Evolutionary conservation across 73 alveolate genomes (phyloP), one percentile per base, ranked within the genome.

Genomic region (Durusdinium trenchii): DNA sequence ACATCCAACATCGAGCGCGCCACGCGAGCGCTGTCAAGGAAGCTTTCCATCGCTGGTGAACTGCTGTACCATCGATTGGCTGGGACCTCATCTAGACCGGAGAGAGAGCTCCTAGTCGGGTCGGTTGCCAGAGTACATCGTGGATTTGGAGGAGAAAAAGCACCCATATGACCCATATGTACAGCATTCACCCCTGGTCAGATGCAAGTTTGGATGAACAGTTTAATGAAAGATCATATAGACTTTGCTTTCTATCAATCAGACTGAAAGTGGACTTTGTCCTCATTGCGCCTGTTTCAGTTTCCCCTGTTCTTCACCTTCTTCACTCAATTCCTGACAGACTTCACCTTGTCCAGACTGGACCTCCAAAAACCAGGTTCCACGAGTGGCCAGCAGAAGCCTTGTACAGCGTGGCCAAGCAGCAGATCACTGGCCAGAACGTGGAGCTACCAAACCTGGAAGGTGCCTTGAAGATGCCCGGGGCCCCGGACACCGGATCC

Each of bases 11-110:
- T n/a, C n/a, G n/a, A n/a, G n/a, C n/a, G n/a, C n/a, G n/a, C n/a
- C n/a, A n/a, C n/a, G n/a, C n/a, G n/a, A n/a, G n/a, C n/a, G n/a
- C n/a, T n/a, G n/a, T n/a, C n/a, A n/a, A 76, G 94, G 99, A 99
- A 99, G 99, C 99, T 99, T 99, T 99, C 99, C 99, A 30, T 99
- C 99, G 48, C 99, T 99, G 73, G 99, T 99, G 47, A 99, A 99
- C 99, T 99, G 99, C 99, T 99, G 99, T 84, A 99, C 99, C 81
- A 99, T 99, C 54, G 99, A 99, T 99, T 99, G 99, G 99, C 51
- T 99, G 99, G 57, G 98, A 47, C 92, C 99, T 87, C 82, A 99
- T 99, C 99, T 99, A 10, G 99, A 89, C 73, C 99, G 95, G 32
- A 57, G 23, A 57, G 23, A 23, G 69, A 12, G 30, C 18, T 23